Evolutionary conservation across 2,329 filamentous ascomycete genomes (phyloP).

Genomic region (Coniochaeta prunicola): DNA sequence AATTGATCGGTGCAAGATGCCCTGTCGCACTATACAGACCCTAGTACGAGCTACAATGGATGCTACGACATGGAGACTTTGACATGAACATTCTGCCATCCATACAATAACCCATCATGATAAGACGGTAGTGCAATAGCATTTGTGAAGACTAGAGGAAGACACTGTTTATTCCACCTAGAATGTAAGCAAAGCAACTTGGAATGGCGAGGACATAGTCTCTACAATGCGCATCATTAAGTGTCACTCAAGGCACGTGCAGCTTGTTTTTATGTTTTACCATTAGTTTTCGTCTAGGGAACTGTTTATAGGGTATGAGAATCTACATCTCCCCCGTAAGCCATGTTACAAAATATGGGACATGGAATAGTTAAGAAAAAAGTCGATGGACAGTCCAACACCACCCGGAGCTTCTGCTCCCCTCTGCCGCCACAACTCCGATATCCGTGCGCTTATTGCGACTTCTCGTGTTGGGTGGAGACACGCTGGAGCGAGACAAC

Average conservation of each 20-base stretch:
- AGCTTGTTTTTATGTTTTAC: constrained; percentile 7
- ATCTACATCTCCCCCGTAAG: constrained; percentile 3
- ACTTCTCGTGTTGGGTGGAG: constrained; percentile 88
- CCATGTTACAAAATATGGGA: constrained; percentile 6
- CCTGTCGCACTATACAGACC: background rate
- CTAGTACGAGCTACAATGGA: background rate
- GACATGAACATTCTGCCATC: no score
- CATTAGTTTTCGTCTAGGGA: constrained; percentile 15
- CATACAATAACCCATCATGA: no score
- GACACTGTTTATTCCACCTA: no score
- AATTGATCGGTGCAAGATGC: background rate
- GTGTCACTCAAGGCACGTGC: background rate
- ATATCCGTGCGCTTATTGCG: constrained; percentile 43
- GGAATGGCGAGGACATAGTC: no score
- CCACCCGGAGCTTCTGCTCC: background rate
- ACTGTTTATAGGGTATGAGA: constrained; percentile 8
- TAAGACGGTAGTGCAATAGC: no score
- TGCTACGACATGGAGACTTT: no score
- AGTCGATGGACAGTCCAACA: constrained; percentile 1
- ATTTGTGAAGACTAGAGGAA: no score
- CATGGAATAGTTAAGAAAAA: constrained; percentile 8
- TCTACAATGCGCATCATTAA: no score
- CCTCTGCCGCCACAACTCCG: background rate
- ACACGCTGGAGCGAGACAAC: constrained; percentile 86
- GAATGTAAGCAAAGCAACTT: no score